Base-by-base conservation (phyloP, 305 asterid genomes). In the Lippia alba region DNA sequence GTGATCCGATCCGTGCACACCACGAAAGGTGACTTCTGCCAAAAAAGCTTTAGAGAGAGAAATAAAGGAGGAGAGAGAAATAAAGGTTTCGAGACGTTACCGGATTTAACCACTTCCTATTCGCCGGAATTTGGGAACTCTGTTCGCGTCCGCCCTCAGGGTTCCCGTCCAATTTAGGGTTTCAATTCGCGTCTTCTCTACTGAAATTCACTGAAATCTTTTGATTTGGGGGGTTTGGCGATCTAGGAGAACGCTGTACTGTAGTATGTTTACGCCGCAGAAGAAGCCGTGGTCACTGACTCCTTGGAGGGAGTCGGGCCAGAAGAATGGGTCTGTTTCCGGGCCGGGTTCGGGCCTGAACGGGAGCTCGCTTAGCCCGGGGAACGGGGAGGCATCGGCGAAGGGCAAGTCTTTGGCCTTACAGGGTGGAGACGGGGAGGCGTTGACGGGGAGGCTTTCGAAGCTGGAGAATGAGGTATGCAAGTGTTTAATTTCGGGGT, bases 391-490 rank as follows among this genome's bases (percentile, higher is more conserved):
- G 24, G 70, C 77, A 9, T 74, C n/a, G 12, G 80, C 76, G 19
- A 84, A 80, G 80, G 96, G 85, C 15, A 83, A 88, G 74, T 82
- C 82, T 5, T 64, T 79, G 60, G 83, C 84, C 30, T 73, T 84
- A 54, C n/a, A 53, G 60, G 90, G 70, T 45, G 81, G 76, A 32
- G 86, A 74, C 57, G 84, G 78, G 18, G 94, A 81, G 40, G 73
- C 85, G 61, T 71, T 89, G 60, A 72, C 74, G 39, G 85, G 76
- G 71, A 85, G 85, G 85, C 76, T 83, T 17, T 67, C 84, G 45
- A 82, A 82, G 83, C 95, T 87, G 70, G 92, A 95, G 74, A 89
- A 79, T 48, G 98, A 95, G 93, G 99, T 92, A 24, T 70, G 89
- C 64, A 15, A 55, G 50, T 62, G 75, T 74, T 78, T 61, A 68